Conservation (phyloP, 495 filamentous ascomycete species). For the Lasiosphaeria hispida region DNA sequence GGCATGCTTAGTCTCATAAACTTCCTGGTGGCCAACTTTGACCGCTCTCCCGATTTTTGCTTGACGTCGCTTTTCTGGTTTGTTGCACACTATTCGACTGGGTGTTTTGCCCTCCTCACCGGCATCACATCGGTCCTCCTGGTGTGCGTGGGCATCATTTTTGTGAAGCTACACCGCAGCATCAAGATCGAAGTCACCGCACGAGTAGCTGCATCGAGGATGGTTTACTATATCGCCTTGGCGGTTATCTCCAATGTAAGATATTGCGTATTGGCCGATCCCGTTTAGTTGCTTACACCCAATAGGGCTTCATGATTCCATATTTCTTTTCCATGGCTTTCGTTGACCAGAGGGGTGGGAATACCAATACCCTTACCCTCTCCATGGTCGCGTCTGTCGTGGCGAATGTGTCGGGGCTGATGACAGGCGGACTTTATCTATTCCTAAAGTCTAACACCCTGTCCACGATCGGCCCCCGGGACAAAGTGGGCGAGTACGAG, state of each 20-base stretch:
- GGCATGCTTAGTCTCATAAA: constrained; percentile 37
- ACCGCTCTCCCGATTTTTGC: constrained; percentile 40
- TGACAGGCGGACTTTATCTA: constrained; percentile 48
- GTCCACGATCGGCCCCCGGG: constrained; percentile 39
- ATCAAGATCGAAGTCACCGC: constrained; percentile 42
- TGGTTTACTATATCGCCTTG: constrained; percentile 47
- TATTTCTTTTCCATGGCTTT: constrained; percentile 43
- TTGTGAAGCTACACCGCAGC: constrained; percentile 37
- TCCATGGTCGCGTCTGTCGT: constrained; percentile 48
- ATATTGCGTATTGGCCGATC: not conserved
- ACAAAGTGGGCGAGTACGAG: constrained; percentile 43
- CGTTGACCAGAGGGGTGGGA: constrained; percentile 20
- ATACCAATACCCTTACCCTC: constrained; percentile 32
- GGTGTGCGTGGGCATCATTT: constrained; percentile 33
- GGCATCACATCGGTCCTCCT: constrained; percentile 33
- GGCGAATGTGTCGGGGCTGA: constrained; percentile 47
- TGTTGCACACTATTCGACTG: constrained; percentile 41
- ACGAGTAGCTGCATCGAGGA: constrained; percentile 42
- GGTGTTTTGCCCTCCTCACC: constrained; percentile 39
- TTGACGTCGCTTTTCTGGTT: constrained; percentile 52
- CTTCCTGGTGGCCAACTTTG: constrained; percentile 43
- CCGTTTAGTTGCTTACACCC: constrained; percentile 16
- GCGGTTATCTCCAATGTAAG: constrained; percentile 44
- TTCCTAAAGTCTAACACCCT: constrained; percentile 47
- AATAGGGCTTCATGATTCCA: constrained; percentile 40